Conservation (phyloP, 2,329 filamentous ascomycete species). For the Epichloe brachyelytri region DNA sequence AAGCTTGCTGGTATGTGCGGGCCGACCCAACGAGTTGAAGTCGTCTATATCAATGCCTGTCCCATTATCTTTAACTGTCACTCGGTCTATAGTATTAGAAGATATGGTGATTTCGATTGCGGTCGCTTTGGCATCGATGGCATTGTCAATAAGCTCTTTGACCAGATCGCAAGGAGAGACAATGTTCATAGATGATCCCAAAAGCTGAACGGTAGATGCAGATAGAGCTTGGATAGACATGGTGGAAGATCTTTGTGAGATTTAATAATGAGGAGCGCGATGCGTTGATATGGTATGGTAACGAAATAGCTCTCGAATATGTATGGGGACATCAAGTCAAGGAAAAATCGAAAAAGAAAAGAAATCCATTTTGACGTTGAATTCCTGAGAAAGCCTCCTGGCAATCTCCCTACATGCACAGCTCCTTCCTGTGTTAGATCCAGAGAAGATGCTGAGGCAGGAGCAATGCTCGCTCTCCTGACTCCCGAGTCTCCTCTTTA, state of each 20-base stretch:
- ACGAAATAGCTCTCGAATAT: background rate
- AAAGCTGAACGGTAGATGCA: constrained; percentile 34
- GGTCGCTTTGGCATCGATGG: constrained; percentile 58
- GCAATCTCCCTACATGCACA: background rate
- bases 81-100: constrained; percentile 51
- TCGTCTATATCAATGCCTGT: constrained; percentile 52
- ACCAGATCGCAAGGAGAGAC: constrained; percentile 47
- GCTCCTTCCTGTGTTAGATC: background rate
- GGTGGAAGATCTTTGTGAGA: background rate
- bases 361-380: background rate
- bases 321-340: background rate
- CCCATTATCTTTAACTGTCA: constrained; percentile 65
- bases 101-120: constrained; percentile 52
- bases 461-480: background rate
- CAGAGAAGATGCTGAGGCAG: background rate
- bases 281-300: background rate
- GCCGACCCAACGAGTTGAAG: constrained; percentile 46
- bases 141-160: constrained; percentile 69
- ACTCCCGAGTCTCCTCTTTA: background rate
- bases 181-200: constrained; percentile 50
- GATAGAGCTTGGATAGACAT: constrained; percentile 41
- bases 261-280: background rate
- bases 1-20: constrained; percentile 65
- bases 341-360: background rate
- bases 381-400: background rate